These are phyloP conservation scores for Biscogniauxia sp. DNA, from an alignment of 2,329 filamentous ascomycete species.

Conservation along the genomic window DNA sequence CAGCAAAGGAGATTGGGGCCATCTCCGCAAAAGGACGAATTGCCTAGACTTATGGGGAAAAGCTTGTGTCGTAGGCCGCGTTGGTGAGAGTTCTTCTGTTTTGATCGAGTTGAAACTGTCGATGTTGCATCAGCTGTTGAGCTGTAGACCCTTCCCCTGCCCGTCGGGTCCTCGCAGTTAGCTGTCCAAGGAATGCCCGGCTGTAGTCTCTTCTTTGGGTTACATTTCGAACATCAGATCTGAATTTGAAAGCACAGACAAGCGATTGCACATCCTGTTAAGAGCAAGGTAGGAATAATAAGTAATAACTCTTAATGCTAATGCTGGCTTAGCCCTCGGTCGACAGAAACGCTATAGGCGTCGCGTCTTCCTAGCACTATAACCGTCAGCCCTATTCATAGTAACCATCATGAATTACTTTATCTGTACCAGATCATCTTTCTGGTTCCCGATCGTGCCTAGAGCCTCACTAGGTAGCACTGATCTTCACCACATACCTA, in stretches of 20 bases:
- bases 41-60: neutral
- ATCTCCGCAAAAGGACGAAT: too few species aligned
- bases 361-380: neutral
- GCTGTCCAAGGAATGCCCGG: neutral
- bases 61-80: neutral
- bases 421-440: neutral
- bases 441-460: neutral
- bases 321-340: neutral
- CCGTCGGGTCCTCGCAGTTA: neutral
- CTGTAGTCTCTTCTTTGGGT: neutral
- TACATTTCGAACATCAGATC: neutral
- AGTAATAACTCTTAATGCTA: neutral
- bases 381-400: neutral
- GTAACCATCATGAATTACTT: neutral
- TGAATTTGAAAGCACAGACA: conserved; percentile 2
- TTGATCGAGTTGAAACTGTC: neutral
- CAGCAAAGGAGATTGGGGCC: too few species aligned
- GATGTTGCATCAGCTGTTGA: neutral
- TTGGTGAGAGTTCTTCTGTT: neutral
- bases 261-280: neutral
- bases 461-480: neutral
- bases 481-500: neutral
- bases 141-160: neutral
- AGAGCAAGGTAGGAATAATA: conserved; percentile 2
- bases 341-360: neutral